Evolutionary conservation across 176 grass and related monocot species (phyloP).

Genomic region (Pontederia paniculata): DNA sequence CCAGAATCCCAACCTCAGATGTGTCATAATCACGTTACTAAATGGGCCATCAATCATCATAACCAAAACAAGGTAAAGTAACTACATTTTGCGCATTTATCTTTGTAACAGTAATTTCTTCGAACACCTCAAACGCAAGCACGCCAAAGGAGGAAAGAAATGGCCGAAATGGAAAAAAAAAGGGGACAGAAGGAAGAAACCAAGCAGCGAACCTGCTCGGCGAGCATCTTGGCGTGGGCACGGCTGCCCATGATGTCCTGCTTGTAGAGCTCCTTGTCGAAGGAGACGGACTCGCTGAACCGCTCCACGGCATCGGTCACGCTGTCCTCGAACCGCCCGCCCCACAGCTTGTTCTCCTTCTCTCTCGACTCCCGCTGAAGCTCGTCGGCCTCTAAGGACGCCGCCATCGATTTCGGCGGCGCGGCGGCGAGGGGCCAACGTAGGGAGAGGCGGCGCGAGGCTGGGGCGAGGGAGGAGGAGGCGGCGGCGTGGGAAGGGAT

Average conservation of each 20-base stretch:
- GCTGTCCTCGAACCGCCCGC: constrained; percentile 63
- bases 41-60: not conserved
- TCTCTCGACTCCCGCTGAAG: not conserved
- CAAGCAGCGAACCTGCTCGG: constrained; percentile 35
- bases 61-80: no score
- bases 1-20: no score
- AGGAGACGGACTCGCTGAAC: constrained; percentile 86
- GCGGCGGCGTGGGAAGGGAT: not conserved
- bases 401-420: not conserved
- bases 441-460: not conserved
- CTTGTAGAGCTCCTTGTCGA: constrained; percentile 89
- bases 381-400: not conserved
- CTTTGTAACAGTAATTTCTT: not conserved
- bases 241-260: constrained; percentile 93
- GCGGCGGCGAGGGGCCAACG: not conserved
- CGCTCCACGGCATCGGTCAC: constrained; percentile 63
- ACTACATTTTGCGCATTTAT: no score
- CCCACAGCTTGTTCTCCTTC: constrained; percentile 46
- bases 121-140: constrained; percentile 7
- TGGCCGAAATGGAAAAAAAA: no score
- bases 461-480: not conserved
- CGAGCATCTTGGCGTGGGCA: constrained; percentile 89
- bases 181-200: not conserved
- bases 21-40: no score
- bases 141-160: not conserved